These are phyloP conservation scores for Penicillium cinerascens DNA, from an alignment of 495 filamentous ascomycete genomes.

Conservation along the genomic window DNA sequence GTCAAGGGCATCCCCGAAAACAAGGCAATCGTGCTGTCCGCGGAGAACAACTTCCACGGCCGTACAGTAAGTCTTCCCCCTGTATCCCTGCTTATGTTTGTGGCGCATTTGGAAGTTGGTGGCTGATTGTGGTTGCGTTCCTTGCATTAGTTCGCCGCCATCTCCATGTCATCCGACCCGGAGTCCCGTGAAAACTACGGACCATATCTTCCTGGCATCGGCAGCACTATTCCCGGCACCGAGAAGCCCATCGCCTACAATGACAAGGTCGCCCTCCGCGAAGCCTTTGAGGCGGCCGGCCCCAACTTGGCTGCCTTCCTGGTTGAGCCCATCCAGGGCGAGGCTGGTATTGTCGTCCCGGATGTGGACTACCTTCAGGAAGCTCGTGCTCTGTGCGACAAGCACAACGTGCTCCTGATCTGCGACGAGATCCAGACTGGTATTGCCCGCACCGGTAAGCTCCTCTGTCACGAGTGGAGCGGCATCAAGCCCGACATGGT, in stretches of 20 bases:
- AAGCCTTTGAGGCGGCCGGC: slow-evolving; percentile 75
- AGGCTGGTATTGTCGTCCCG: slow-evolving; percentile 95
- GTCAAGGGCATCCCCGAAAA: slow-evolving; percentile 84
- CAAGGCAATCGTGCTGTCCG: slow-evolving; percentile 81
- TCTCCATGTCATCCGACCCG: slow-evolving; percentile 90
- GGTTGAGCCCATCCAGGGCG: slow-evolving; percentile 96
- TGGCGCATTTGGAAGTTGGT: background rate
- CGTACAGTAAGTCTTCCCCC: slow-evolving; percentile 68
- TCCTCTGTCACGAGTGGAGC: slow-evolving; percentile 93
- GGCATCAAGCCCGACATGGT: slow-evolving; percentile 94
- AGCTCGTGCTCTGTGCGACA: slow-evolving; percentile 82
- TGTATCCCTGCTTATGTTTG: background rate
- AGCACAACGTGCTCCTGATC: slow-evolving; percentile 91
- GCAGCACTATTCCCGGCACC: slow-evolving; percentile 73
- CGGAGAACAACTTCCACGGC: slow-evolving; percentile 92
- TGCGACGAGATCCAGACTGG: slow-evolving; percentile 99
- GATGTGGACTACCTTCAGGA: slow-evolving; percentile 82
- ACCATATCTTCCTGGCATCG: slow-evolving; percentile 86
- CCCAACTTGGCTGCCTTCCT: slow-evolving; percentile 88
- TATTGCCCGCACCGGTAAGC: slow-evolving; percentile 88
- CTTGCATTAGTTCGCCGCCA: slow-evolving; percentile 76
- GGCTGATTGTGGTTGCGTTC: slow-evolving; percentile 13
- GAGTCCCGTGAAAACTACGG: slow-evolving; percentile 97
- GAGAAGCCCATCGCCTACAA: slow-evolving; percentile 79
- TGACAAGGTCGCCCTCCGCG: slow-evolving; percentile 74